phyloP scores from a whole-genome alignment of 2,329 filamentous ascomycete genomes.

The Sordariomycetes sp. region DNA sequence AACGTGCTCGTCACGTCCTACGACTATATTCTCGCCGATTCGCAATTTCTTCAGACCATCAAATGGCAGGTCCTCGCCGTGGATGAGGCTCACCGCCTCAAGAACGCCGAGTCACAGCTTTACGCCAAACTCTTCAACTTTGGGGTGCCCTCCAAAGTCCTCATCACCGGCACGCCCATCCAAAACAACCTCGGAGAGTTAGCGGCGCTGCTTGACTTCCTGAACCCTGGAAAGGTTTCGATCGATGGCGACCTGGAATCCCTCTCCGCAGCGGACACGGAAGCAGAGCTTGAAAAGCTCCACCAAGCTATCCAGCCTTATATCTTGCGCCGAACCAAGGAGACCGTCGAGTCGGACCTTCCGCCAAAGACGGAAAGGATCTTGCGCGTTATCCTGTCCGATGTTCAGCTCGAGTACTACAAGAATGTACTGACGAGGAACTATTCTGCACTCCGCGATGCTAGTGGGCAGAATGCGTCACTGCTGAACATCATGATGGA shows the following conservation, averaged over 20 bases:
- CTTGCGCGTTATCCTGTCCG: slow-evolving; percentile 91
- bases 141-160: slow-evolving; percentile 73
- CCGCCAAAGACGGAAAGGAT: slow-evolving; percentile 98
- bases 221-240: slow-evolving; percentile 87
- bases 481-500: slow-evolving; percentile 99
- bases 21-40: slow-evolving; percentile 86
- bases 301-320: slow-evolving; percentile 84
- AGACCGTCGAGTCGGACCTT: slow-evolving; percentile 92
- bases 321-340: slow-evolving; percentile 91
- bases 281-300: slow-evolving; percentile 75
- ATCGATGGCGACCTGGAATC: slow-evolving; percentile 87
- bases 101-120: slow-evolving; percentile 90
- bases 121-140: slow-evolving; percentile 81
- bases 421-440: slow-evolving; percentile 98
- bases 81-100: slow-evolving; percentile 92
- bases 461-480: slow-evolving; percentile 87
- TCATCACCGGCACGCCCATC: slow-evolving; percentile 95
- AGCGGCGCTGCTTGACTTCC: slow-evolving; percentile 85
- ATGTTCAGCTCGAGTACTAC: slow-evolving; percentile 95
- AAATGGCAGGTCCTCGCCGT: slow-evolving; percentile 98
- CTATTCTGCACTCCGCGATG: slow-evolving; percentile 87
- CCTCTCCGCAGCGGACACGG: slow-evolving; percentile 67
- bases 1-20: slow-evolving; percentile 97
- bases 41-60: slow-evolving; percentile 73
- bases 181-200: slow-evolving; percentile 94